These are phyloP conservation scores for Dysphania ambrosioides DNA, from an alignment of 148 eudicot species.

Conservation along the genomic window DNA sequence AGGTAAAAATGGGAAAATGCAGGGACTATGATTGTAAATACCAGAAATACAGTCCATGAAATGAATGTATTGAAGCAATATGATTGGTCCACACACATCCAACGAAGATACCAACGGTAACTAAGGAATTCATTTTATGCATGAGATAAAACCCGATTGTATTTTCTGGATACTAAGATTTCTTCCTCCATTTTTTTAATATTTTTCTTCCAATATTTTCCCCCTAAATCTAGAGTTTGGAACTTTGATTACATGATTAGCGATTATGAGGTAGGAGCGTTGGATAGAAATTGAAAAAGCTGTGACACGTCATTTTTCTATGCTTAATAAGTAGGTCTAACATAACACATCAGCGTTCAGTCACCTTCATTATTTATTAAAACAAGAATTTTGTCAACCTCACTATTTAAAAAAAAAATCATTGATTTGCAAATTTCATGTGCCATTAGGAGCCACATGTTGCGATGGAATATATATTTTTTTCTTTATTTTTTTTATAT, in stretches of 20 bases:
- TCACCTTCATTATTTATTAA: too few relatives aligned
- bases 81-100: constrained; percentile 89
- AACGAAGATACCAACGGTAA: constrained; percentile 61
- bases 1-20: constrained; percentile 67
- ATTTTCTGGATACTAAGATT: constrained; percentile 1
- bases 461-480: too few relatives aligned
- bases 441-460: too few relatives aligned
- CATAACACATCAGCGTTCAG: too few relatives aligned
- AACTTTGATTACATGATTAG: too few relatives aligned
- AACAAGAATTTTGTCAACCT: not conserved
- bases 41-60: constrained; percentile 57
- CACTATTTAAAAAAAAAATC: not conserved
- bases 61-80: constrained; percentile 27
- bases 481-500: too few relatives aligned
- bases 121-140: constrained; percentile 57
- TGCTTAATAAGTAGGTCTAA: too few relatives aligned
- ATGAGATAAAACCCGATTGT: constrained; percentile 44
- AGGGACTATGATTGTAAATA: too few relatives aligned
- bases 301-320: constrained; percentile 4
- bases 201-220: not conserved
- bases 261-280: not conserved
- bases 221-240: not conserved
- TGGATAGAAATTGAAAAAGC: not conserved
- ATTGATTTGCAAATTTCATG: too few relatives aligned
- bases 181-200: constrained; percentile 19